Evolutionary conservation across 2,329 filamentous ascomycete genomes (phyloP).

Genomic region (Clonostachys chloroleuca): DNA sequence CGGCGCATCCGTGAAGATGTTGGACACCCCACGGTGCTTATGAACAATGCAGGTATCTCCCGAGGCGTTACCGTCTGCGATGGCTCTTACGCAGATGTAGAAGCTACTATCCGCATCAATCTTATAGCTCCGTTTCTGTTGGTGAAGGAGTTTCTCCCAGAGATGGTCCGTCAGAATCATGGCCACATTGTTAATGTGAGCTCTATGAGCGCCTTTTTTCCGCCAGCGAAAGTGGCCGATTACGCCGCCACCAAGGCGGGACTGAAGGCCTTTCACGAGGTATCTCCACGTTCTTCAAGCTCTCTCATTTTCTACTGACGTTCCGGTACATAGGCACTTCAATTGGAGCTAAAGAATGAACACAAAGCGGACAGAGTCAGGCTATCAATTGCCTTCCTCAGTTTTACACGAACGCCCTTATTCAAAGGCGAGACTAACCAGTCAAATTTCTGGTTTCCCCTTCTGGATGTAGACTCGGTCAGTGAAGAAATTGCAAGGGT

Average conservation of each 20-base stretch:
- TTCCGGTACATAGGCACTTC: too few relatives aligned
- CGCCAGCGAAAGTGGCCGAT: constrained; percentile 61
- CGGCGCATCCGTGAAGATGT: constrained; percentile 46
- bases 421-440: too few relatives aligned
- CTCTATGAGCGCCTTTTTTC: constrained; percentile 56
- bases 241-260: constrained; percentile 66
- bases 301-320: too few relatives aligned
- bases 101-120: constrained; percentile 69
- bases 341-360: too few relatives aligned
- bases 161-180: constrained; percentile 59
- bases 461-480: too few relatives aligned
- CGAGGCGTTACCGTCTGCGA: constrained; percentile 58
- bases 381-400: too few relatives aligned
- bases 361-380: too few relatives aligned
- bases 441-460: too few relatives aligned
- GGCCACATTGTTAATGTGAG: constrained; percentile 71
- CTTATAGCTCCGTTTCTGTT: constrained; percentile 63
- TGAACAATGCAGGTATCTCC: constrained; percentile 67
- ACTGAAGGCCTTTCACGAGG: constrained; percentile 65
- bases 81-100: constrained; percentile 50
- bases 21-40: constrained; percentile 63
- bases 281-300: too few relatives aligned
- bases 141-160: constrained; percentile 61
- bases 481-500: too few relatives aligned
- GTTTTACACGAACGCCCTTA: too few relatives aligned